Conservation (phyloP, 108 stramenopile species). For the Cyclotella distinguenda region DNA sequence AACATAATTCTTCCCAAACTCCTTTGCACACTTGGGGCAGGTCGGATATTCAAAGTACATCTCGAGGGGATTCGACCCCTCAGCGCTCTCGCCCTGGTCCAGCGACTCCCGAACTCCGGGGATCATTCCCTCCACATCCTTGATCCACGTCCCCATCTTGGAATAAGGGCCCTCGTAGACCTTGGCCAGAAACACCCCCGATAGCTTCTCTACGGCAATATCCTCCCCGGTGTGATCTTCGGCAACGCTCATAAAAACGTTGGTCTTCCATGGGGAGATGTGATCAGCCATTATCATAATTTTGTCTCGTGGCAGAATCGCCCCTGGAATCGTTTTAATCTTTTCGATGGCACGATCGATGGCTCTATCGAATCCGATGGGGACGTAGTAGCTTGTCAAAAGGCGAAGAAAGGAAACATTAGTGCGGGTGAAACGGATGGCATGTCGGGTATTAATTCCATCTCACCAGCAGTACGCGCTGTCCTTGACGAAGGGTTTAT, state of each 20-base stretch:
- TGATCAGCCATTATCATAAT: constrained; percentile 26
- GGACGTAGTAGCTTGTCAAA: constrained; percentile 14
- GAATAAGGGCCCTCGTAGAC: constrained; percentile 33
- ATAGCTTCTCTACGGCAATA: constrained; percentile 17
- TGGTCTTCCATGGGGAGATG: constrained; percentile 31
- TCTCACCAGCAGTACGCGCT: constrained; percentile 15
- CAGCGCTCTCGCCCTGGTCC: background rate
- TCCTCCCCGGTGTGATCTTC: constrained; percentile 15
- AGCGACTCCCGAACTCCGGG: background rate
- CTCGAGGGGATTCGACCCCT: background rate
- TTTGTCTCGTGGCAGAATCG: constrained; percentile 13
- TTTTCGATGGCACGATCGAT: constrained; percentile 13
- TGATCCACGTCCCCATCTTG: constrained; percentile 25
- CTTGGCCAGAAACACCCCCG: constrained; percentile 31
- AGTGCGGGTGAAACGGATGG: background rate
- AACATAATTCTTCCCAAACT: constrained; percentile 39
- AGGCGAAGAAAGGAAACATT: background rate
- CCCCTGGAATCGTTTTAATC: constrained; percentile 7
- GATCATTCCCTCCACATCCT: constrained; percentile 7
- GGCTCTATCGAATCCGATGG: constrained; percentile 18
- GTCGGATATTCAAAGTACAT: constrained; percentile 33
- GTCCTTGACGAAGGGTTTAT: constrained; percentile 39
- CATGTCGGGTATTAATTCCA: background rate
- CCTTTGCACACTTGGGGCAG: constrained; percentile 38
- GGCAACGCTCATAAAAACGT: constrained; percentile 21